Base-by-base conservation (phyloP, 2,329 filamentous ascomycete genomes). In the Penicillium sp. region DNA sequence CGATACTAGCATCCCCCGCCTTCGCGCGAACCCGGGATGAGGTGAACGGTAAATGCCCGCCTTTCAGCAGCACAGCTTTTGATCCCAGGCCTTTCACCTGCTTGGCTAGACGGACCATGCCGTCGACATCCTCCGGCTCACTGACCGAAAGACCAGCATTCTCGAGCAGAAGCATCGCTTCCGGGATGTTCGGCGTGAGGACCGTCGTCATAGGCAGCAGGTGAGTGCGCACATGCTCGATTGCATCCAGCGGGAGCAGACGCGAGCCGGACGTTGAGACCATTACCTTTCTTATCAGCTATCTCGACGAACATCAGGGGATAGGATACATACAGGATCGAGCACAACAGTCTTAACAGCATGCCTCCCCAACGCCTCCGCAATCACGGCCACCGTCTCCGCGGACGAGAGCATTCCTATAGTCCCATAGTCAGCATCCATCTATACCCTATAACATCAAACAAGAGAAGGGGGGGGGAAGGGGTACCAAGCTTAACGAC, bases 401-500 rank as follows among this genome's bases (percentile, higher is more conserved):
- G 83, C 81, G 26, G 87, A 90, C 18, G 88, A 89, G 58, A 95
- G 80, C 90, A 96, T 96, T 40, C 90, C 90, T 93, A 62, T n/a
- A n/a, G n/a, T n/a, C n/a, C n/a, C n/a, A n/a, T n/a, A n/a, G n/a
- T n/a, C n/a, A n/a, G n/a, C n/a, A n/a, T n/a, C n/a, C n/a, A n/a
- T n/a, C n/a, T n/a, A n/a, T n/a, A n/a, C n/a, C n/a, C n/a, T 5
- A 50, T 49, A 24, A 48, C 14, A 12, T 9, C 18, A 8, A 7
- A 33, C 3, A 30, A 59, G 47, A 40, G 40, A 42, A 42, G 47
- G 52, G 54, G 54, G 51, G 33, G 14, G 28, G 38, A 14, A 28
- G 12, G 9, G 77, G 65, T 72, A 95, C 91, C 93, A 48, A 90
- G 92, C 75, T 97, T 97, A 63, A 97, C 84, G 47, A 96, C 91